phyloP scores from a whole-genome alignment of 495 filamentous ascomycete genomes.

The Penicillium paradoxum region DNA sequence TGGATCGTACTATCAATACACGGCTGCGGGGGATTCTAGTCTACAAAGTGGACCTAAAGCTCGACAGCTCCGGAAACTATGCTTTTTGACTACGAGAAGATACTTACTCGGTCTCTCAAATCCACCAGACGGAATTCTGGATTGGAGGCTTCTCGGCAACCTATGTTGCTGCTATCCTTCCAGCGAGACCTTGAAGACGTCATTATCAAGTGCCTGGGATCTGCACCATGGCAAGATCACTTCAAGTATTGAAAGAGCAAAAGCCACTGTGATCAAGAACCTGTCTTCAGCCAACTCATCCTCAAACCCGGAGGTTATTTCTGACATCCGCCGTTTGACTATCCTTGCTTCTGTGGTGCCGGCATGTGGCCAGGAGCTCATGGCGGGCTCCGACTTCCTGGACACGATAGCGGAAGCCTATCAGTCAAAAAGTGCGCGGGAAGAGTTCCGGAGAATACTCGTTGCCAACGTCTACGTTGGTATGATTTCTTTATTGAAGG shows the following conservation, averaged over 20 bases:
- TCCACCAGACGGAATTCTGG: slow-evolving; percentile 26
- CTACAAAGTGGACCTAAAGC: slow-evolving; percentile 45
- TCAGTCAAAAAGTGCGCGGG: slow-evolving; percentile 45
- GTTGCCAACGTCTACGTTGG: slow-evolving; percentile 67
- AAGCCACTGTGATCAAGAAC: slow-evolving; percentile 39
- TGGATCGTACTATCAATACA: slow-evolving; percentile 55
- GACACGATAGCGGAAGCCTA: slow-evolving; percentile 68
- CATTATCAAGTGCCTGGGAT: slow-evolving; percentile 41
- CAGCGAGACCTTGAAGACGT: slow-evolving; percentile 33
- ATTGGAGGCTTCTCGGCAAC: slow-evolving; percentile 36
- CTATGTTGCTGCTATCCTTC: slow-evolving; percentile 39
- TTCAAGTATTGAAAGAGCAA: slow-evolving; percentile 42
- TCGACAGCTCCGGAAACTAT: slow-evolving; percentile 52
- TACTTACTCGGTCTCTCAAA: slow-evolving; percentile 27
- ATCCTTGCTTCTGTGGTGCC: slow-evolving; percentile 35
- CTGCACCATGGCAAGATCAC: slow-evolving; percentile 35
- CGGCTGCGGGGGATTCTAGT: slow-evolving; percentile 32
- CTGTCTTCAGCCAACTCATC: slow-evolving; percentile 45
- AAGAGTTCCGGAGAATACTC: slow-evolving; percentile 55
- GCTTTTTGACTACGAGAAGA: slow-evolving; percentile 55
- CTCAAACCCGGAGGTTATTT: slow-evolving; percentile 20
- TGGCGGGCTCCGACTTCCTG: slow-evolving; percentile 79
- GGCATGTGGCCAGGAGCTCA: slow-evolving; percentile 51
- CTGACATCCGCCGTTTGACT: slow-evolving; percentile 37
- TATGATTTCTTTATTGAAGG: slow-evolving; percentile 61